phyloP scores from a whole-genome alignment of 768 basidiomycete genomes.

The Collybia nuda region DNA sequence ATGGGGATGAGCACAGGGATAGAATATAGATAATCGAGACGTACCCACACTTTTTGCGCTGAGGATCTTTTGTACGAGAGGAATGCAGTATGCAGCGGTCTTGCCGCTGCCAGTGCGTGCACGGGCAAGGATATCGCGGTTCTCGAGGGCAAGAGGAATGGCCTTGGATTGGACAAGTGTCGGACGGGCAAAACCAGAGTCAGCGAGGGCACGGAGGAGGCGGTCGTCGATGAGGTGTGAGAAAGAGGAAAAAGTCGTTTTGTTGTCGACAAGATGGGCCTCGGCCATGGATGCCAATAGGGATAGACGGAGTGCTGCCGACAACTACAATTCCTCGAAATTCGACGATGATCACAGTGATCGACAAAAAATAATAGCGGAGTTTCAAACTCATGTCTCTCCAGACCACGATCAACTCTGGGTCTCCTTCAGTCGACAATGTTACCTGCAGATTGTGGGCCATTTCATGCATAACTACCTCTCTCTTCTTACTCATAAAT shows the following conservation, averaged over 20 bases:
- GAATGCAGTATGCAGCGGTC: constrained; percentile 94
- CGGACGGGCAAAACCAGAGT: constrained; percentile 86
- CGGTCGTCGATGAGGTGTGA: constrained; percentile 82
- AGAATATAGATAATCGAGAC: constrained; percentile 10
- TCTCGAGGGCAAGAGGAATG: constrained; percentile 89
- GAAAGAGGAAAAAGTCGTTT: constrained; percentile 57
- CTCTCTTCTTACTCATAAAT: neutral
- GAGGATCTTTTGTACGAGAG: constrained; percentile 86
- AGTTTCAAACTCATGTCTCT: constrained; percentile 21
- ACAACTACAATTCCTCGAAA: too few relatives aligned
- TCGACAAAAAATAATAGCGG: constrained; percentile 18
- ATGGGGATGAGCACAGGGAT: too few relatives aligned
- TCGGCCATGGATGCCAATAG: constrained; percentile 37
- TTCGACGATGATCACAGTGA: neutral
- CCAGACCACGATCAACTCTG: constrained; percentile 6
- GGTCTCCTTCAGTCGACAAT: constrained; percentile 17
- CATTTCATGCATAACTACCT: neutral
- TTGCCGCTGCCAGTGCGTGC: constrained; percentile 97
- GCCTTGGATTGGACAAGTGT: constrained; percentile 91
- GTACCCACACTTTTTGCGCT: constrained; percentile 72
- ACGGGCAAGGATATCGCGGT: constrained; percentile 87
- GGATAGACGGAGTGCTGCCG: too few relatives aligned
- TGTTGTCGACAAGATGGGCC: constrained; percentile 43
- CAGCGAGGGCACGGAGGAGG: constrained; percentile 85
- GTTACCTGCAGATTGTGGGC: constrained; percentile 48